These are phyloP conservation scores for Saccharomyces eubayanus DNA, from an alignment of 805 yeast genomes.

Conservation along the genomic window DNA sequence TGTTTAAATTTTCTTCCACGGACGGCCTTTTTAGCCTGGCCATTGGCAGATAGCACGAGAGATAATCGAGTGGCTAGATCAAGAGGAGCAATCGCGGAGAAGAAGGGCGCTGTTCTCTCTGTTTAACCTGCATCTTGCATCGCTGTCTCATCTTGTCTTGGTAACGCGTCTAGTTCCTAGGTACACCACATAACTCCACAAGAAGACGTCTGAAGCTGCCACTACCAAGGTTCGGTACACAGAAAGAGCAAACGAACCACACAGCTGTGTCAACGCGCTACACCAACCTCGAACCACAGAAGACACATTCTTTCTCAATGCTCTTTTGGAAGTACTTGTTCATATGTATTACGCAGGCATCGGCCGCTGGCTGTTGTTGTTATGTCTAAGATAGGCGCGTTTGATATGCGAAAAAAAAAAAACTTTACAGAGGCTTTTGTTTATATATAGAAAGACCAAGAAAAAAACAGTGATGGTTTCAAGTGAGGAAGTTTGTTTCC, in stretches of 20 bases:
- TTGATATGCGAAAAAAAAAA: neutral
- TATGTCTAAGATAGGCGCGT: neutral
- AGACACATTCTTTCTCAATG: neutral
- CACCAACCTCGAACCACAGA: neutral
- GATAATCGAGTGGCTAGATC: neutral
- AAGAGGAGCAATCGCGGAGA: neutral
- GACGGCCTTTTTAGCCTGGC: neutral
- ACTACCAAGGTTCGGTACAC: neutral
- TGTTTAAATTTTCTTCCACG: neutral
- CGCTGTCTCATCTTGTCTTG: neutral
- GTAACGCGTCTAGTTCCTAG: neutral
- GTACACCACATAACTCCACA: neutral
- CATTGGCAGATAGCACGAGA: neutral
- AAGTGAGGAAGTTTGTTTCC: neutral
- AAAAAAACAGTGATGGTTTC: neutral
- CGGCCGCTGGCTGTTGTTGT: neutral
- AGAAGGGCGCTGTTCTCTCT: neutral
- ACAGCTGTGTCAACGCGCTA: neutral
- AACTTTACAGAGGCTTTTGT: neutral
- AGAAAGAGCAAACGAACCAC: neutral
- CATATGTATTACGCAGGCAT: neutral
- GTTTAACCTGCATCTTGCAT: neutral
- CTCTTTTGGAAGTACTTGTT: neutral
- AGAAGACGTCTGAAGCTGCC: neutral
- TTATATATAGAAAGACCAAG: neutral